phyloP scores from a whole-genome alignment of 108 stramenopile species.

The Skeletonema grethae region DNA sequence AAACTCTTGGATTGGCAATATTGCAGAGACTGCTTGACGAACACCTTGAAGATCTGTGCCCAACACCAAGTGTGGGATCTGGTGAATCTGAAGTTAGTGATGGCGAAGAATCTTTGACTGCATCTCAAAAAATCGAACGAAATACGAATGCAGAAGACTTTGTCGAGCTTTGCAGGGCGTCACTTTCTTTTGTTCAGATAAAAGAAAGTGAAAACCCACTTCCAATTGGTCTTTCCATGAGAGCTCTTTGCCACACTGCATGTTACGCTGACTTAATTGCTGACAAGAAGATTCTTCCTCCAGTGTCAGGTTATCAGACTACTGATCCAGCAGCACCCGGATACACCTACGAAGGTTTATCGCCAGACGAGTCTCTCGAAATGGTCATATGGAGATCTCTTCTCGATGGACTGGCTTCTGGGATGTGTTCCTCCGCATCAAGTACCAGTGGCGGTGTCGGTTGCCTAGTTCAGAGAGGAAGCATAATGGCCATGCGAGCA shows the following conservation, averaged over 20 bases:
- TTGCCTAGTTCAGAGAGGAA: conserved; percentile 82
- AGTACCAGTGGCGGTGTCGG: conserved; percentile 77
- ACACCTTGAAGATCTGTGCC: conserved; percentile 70
- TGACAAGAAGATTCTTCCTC: conserved; percentile 64
- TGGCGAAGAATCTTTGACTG: conserved; percentile 33
- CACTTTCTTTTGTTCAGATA: conserved; percentile 71
- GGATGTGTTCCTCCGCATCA: conserved; percentile 57
- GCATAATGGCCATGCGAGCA: conserved; percentile 75
- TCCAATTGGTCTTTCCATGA: conserved; percentile 82
- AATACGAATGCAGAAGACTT: conserved; percentile 87
- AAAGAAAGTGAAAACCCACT: conserved; percentile 53
- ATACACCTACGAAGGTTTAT: conserved; percentile 75
- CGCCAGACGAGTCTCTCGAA: conserved; percentile 67
- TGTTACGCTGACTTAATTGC: conserved; percentile 89
- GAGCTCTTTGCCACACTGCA: conserved; percentile 87
- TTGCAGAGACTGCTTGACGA: conserved; percentile 84
- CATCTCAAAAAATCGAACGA: conserved; percentile 53
- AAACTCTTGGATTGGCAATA: conserved; percentile 69
- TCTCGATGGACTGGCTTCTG: conserved; percentile 80
- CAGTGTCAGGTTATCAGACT: conserved; percentile 53
- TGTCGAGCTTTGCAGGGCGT: conserved; percentile 76
- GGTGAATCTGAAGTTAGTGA: conserved; percentile 19
- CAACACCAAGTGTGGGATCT: conserved; percentile 29
- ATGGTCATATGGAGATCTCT: conserved; percentile 87
- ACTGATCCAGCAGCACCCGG: conserved; percentile 53